Evolutionary conservation across 441 rosid genomes (phyloP), one percentile per base, ranked within the genome.

Genomic region (Erodium texanum): DNA sequence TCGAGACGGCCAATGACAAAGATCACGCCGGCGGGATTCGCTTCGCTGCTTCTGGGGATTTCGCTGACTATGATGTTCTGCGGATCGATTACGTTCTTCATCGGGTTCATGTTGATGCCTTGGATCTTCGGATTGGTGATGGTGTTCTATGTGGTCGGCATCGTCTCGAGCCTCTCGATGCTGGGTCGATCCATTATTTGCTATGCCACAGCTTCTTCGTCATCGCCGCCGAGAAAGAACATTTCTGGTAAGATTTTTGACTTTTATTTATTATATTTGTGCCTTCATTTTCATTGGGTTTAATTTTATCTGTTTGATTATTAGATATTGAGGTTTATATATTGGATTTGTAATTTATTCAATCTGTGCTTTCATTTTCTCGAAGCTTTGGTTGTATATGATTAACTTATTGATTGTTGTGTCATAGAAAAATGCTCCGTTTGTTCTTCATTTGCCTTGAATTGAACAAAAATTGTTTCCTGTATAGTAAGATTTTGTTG

Each of bases 61-160:
- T 91, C 96, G 0, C 59, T 93, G 72, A 70, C 95, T 3, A 68
- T 93, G 80, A 89, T 91, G 96, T 72, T 91, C 0, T 87, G 99
- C 64, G 99, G 99, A 79, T 91, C 92, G 36, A 86, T 93, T 36
- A 91, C 99, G 61, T 93, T 93, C 77, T 93, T 93, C 59, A 85
- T 93, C 22, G 99, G 99, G 0, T 86, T 93, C 71, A 75, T 93
- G 72, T 70, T 93, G 89, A 82, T 93, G 99, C 97, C 99, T 0
- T 93, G 98, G 95, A 87, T 88, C 61, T 62, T 93, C 1, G 95
- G 92, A 61, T 82, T 93, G 72, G 74, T 84, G 5, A 77, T 88
- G 84, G 74, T 89, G 66, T 76, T 88, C n/a, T 91, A 91, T 67
- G 87, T 91, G 24, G 95, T 80, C 0, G 97, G 95, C 24, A 71